phyloP scores from a whole-genome alignment of 257 asterid species.

The Nicotiana obtusifolia region DNA sequence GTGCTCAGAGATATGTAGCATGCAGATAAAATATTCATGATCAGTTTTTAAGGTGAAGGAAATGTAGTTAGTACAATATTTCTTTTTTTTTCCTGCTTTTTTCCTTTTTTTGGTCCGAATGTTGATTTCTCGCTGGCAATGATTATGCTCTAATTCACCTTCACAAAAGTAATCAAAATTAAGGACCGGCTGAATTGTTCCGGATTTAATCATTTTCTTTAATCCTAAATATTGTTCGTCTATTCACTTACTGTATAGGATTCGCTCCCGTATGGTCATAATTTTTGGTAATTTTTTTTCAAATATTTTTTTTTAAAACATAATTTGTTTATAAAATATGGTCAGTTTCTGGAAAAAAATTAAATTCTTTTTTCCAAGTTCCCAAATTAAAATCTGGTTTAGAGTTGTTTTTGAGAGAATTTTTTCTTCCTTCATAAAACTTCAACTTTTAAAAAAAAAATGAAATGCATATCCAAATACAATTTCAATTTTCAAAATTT shows the following conservation, averaged over 20 bases:
- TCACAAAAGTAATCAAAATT: background rate
- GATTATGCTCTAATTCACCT: background rate
- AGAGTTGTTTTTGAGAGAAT: too few species aligned
- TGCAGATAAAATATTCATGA: background rate
- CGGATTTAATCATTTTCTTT: background rate
- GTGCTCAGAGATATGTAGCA: background rate
- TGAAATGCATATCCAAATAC: too few species aligned
- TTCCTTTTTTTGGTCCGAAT: background rate
- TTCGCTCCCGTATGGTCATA: too few species aligned
- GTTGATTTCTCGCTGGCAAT: background rate
- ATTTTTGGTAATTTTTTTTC: too few species aligned
- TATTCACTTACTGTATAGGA: background rate
- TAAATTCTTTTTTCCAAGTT: too few species aligned
- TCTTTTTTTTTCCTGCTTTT: background rate
- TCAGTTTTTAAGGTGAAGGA: background rate
- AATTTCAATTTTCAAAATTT: too few species aligned
- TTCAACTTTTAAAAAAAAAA: too few species aligned
- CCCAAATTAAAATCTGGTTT: too few species aligned
- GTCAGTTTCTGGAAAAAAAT: too few species aligned
- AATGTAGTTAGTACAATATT: background rate
- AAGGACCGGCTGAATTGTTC: background rate
- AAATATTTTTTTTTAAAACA: too few species aligned
- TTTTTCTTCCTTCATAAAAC: too few species aligned
- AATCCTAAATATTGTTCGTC: background rate
- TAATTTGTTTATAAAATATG: too few species aligned